phyloP scores from a whole-genome alignment of 1,284 basidiomycete genomes.

The Vanrija pseudolonga region DNA sequence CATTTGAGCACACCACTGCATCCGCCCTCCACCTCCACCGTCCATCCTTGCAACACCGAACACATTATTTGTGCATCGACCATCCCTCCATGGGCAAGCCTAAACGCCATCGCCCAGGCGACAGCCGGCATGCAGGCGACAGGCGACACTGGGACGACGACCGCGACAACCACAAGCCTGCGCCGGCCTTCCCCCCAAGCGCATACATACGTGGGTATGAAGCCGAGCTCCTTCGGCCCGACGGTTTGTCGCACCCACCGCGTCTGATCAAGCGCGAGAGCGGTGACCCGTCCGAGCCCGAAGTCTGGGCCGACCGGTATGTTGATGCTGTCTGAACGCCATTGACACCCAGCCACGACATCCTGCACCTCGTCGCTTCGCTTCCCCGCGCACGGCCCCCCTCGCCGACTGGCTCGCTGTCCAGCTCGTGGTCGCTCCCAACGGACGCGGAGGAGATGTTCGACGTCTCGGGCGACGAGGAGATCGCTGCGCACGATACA shows the following conservation, averaged over 20 bases:
- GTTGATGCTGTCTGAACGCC: conserved; percentile 7
- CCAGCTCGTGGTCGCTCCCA: conserved; percentile 63
- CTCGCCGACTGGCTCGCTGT: conserved; percentile 1
- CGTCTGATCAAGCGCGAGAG: neutral
- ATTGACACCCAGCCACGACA: conserved; percentile 64
- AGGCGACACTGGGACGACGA: neutral
- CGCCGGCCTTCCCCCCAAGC: conserved; percentile 10
- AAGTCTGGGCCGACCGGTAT: conserved; percentile 40
- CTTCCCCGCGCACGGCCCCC: conserved; percentile 17
- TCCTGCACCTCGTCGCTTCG: conserved; percentile 64
- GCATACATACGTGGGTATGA: conserved; percentile 41
- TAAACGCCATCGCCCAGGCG: no score
- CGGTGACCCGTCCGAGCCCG: conserved; percentile 4
- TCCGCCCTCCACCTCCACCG: no score
- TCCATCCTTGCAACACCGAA: no score
- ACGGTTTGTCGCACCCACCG: neutral
- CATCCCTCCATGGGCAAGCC: no score
- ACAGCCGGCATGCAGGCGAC: no score
- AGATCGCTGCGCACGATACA: conserved; percentile 59
- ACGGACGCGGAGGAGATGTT: conserved; percentile 78
- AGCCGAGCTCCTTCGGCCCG: conserved; percentile 28
- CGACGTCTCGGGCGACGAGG: conserved; percentile 64
- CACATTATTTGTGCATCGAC: no score
- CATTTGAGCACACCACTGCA: no score
- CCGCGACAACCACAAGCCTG: neutral